Conservation (phyloP, 2,329 filamentous ascomycete species). For the Paraconiothyrium brasiliense region DNA sequence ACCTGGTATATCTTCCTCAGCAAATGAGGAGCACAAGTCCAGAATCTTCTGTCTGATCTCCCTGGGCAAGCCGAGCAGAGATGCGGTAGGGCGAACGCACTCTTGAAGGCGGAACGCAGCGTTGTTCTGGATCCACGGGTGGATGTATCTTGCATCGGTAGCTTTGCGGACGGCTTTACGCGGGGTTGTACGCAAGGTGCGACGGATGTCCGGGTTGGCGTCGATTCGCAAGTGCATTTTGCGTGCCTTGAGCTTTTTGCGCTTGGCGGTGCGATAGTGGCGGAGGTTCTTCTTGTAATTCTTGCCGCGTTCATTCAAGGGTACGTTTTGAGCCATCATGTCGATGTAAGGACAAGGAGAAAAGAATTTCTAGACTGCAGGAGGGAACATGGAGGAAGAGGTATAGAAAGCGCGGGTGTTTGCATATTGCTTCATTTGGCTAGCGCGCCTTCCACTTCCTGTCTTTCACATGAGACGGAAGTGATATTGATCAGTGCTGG, state of each 20-base stretch:
- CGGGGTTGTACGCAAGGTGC: slow-evolving; percentile 15
- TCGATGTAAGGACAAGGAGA: neutral
- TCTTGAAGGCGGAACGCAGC: neutral
- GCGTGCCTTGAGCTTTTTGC: neutral
- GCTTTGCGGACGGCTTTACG: slow-evolving; percentile 14
- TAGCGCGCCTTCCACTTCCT: neutral
- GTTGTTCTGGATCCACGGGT: slow-evolving; percentile 20
- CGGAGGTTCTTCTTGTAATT: slow-evolving; percentile 7
- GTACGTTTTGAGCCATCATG: neutral
- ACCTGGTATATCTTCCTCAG: neutral
- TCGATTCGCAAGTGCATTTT: neutral
- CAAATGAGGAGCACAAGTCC: neutral
- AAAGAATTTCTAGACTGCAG: neutral
- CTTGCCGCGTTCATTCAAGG: neutral
- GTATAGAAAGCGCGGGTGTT: neutral
- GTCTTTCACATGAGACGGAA: neutral
- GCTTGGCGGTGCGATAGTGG: neutral
- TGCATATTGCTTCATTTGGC: slow-evolving; percentile 1
- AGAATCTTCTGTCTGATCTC: slow-evolving; percentile 28
- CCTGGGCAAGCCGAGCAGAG: slow-evolving; percentile 24
- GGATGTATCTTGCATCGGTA: slow-evolving; percentile 12
- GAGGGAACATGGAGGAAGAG: neutral
- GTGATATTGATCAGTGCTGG: too few species aligned
- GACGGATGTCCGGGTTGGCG: neutral
- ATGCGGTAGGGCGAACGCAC: slow-evolving; percentile 10